Base-by-base conservation (phyloP, 495 filamentous ascomycete species). In the Penicillium bialowiezense region DNA sequence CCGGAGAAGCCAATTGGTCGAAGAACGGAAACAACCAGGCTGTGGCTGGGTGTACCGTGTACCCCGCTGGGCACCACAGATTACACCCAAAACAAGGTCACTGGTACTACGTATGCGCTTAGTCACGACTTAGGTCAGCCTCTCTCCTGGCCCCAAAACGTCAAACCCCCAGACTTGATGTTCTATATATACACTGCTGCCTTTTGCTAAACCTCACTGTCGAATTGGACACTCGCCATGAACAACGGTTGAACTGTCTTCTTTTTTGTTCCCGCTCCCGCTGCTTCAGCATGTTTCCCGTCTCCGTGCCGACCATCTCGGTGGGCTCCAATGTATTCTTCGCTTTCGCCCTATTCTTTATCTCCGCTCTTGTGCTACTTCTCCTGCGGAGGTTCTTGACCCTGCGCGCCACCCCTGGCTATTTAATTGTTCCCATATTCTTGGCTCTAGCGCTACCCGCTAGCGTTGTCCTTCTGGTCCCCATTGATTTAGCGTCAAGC, bases 401-500 rank as follows among this genome's bases (percentile, higher is more conserved):
- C 4, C 79, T 97, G 17, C 90, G 93, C 46, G 84, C 86, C 20
- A 96, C 93, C 1, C 92, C 93, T 0, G 88, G 87, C 50, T 97
- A 91, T 67, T 77, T 97, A n/a, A 77, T 90, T 43, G 80, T 96
- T 1, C 91, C 93, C 31, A 84, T 97, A 45, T 97, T 98, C 66
- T 86, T 98, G 55, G 89, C 91, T 24, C 76, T 98, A 63, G 89
- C 89, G 41, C 84, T 98, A 17, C 95, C 93, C 10, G 88, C 89
- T 44, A 92, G 88, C 65, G 91, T 97, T 55, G 85, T 97, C n/a
- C 76, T 98, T 15, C 78, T 98, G 17, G 91, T 98, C 0, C 93
- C 93, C 4, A 97, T 98, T 56, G 93, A 98, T 71, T 81, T 98
- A 52, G 90, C 93, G 3, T 96, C 91, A 2, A 91, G 80, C 60